Base-by-base conservation (phyloP, 345 rosid species). In the Physaria fendleri region DNA sequence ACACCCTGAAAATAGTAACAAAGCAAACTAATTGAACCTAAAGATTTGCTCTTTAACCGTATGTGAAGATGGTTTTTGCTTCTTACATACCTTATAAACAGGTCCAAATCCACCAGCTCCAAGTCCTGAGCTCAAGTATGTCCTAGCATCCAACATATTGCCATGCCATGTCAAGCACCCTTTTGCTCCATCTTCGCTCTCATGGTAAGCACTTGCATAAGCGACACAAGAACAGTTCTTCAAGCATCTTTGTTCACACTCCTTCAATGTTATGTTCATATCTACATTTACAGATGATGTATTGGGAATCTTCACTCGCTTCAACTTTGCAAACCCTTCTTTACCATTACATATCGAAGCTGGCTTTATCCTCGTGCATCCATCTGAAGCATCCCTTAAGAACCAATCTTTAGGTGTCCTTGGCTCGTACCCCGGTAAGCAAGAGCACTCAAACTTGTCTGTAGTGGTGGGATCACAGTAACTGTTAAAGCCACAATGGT, bases 21-120 rank as follows among this genome's bases (percentile, higher is more conserved):
- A n/a, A n/a, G n/a, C n/a, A n/a, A n/a, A n/a, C n/a, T n/a, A n/a
- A n/a, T n/a, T n/a, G n/a, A n/a, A n/a, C n/a, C n/a, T n/a, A n/a
- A n/a, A n/a, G n/a, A n/a, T n/a, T n/a, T n/a, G n/a, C n/a, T n/a
- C n/a, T 29, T 2, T 25, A 41, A 3, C 16, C 28, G 5, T 16
- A 28, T 48, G 48, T 39, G 16, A 15, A 8, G 25, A 13, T 39
- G 20, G 25, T 23, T 32, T 55, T 33, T 54, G 28, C 16, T 27
- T 39, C 51, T 57, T 66, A 17, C 29, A 22, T 66, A 81, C 94
- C 84, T 81, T 83, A 30, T 82, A 85, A 30, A 85, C 94, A 0
- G 82, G 29, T 34, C 94, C 94, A 23, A 85, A 85, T 7, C 94
- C 90, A 56, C 89, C 89, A 60, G 78, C 69, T 56, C 94, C 89